phyloP scores from a whole-genome alignment of 2,329 filamentous ascomycete species.

The Aspergillus sp. region DNA sequence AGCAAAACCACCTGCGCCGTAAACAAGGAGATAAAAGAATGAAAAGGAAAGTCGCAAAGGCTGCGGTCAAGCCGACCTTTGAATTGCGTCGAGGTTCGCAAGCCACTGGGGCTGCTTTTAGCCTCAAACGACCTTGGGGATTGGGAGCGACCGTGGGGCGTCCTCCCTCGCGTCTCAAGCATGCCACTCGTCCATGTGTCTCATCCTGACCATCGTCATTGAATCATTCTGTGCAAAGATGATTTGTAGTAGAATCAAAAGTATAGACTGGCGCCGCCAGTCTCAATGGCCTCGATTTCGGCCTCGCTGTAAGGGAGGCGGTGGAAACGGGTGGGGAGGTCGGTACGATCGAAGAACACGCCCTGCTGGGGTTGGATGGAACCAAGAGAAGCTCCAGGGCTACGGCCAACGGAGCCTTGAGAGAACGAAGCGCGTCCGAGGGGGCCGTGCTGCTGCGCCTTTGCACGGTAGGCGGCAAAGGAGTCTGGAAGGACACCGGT shows the following conservation, averaged over 20 bases:
- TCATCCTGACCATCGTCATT: constrained; percentile 14
- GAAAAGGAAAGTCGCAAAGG: constrained; percentile 10
- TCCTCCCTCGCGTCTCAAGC: constrained; percentile 5
- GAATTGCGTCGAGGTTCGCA: constrained; percentile 9
- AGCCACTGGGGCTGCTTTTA: neutral
- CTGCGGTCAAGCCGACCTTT: constrained; percentile 8
- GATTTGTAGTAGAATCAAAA: constrained; percentile 38
- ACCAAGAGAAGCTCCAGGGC: constrained; percentile 69
- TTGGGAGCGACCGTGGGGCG: constrained; percentile 1
- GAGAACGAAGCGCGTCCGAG: constrained; percentile 44
- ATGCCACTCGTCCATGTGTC: constrained; percentile 12
- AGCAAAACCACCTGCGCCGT: constrained; percentile 37
- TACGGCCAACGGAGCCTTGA: constrained; percentile 54
- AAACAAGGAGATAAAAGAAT: constrained; percentile 19
- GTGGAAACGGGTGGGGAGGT: constrained; percentile 83
- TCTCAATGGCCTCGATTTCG: constrained; percentile 96
- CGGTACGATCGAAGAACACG: constrained; percentile 81
- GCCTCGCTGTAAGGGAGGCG: constrained; percentile 69
- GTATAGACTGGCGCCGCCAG: constrained; percentile 74
- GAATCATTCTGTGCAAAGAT: constrained; percentile 14
- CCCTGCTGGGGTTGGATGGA: constrained; percentile 69
- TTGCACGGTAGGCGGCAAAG: constrained; percentile 62
- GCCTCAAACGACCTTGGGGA: constrained; percentile 7
- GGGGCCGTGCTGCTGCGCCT: constrained; percentile 66
- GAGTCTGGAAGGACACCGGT: constrained; percentile 57